Evolutionary conservation across 1,284 basidiomycete genomes (phyloP), one percentile per base, ranked within the genome.

Genomic region (Ganoderma leucocontextum): DNA sequence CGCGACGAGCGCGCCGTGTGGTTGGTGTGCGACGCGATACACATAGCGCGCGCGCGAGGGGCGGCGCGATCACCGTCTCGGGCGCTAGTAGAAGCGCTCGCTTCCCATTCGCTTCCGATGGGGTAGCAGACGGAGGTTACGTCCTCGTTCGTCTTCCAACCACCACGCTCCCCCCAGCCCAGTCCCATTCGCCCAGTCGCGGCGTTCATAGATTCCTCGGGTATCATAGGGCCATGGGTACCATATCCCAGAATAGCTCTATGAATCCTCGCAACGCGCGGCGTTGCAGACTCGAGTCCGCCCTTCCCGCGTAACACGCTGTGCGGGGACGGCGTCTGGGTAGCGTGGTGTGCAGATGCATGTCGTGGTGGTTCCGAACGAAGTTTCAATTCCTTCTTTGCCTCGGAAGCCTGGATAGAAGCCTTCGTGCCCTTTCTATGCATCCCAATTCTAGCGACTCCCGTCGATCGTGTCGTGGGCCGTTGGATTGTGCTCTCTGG

Each of bases 321-420:
- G 53, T 17, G 55, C 55, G 55, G 55, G 19, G 55, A 58, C 38
- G 55, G 35, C 55, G 55, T 38, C 55, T 38, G 29, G 10, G 8
- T 4, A 29, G 55, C 35, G 35, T 38, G 29, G 55, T 38, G 55
- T 38, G 35, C 35, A 33, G 55, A 7, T 38, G 55, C 35, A 22
- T 17, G 55, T 38, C n/a, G 55, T 38, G 35, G 55, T 38, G 17
- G 55, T 58, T 58, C 35, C 13, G 35, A 36, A 22, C 35, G 19
- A 63, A 47, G 36, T 38, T 41, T 52, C 57, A 22, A 13, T 60
- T 41, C n/a, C 33, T 60, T 67, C 66, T 53, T 49, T 15, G 19
- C 42, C 57, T 22, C 15, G 38, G 66, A 67, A 67, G 66, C 55
- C 17, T 63, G 47, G 33, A 58, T 58, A 29, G 64, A 63, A 39